phyloP scores from a whole-genome alignment of 176 grass and related monocot species.

The Cocos nucifera region DNA sequence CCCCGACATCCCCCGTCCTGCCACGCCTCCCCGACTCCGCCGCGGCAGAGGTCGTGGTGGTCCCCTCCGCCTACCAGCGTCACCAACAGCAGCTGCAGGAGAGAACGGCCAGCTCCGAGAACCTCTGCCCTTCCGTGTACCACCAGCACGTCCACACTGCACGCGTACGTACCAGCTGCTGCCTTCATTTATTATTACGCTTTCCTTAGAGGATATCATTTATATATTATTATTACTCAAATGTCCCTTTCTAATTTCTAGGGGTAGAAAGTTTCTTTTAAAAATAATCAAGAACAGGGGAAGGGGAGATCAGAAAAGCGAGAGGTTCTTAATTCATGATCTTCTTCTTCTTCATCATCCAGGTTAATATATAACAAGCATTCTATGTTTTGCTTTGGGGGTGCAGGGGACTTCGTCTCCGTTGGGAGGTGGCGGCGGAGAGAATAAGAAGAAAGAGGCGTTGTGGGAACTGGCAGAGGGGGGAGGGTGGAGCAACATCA shows the following conservation, averaged over 20 bases:
- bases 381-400: conserved; percentile 1
- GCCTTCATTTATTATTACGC: too few relatives aligned
- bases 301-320: too few relatives aligned
- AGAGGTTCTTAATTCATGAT: too few relatives aligned
- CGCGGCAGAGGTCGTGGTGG: conserved; percentile 9
- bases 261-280: too few relatives aligned
- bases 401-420: not conserved
- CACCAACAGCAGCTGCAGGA: conserved; percentile 4
- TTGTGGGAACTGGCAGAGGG: conserved; percentile 3
- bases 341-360: too few relatives aligned
- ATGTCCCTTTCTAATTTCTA: too few relatives aligned
- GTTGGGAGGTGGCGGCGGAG: conserved; percentile 9
- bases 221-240: too few relatives aligned
- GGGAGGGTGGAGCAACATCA: conserved; percentile 4
- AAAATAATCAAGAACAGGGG: too few relatives aligned
- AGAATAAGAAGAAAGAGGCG: conserved; percentile 22
- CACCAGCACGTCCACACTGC: not conserved
- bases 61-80: conserved; percentile 18
- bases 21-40: conserved; percentile 9
- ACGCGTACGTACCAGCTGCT: too few relatives aligned
- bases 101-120: not conserved
- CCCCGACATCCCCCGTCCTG: conserved; percentile 25
- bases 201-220: too few relatives aligned
- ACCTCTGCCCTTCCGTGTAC: conserved; percentile 1
- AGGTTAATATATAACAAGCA: too few relatives aligned